Conservation (phyloP, 2,329 filamentous ascomycete genomes). For the Xylariaceae sp. region DNA sequence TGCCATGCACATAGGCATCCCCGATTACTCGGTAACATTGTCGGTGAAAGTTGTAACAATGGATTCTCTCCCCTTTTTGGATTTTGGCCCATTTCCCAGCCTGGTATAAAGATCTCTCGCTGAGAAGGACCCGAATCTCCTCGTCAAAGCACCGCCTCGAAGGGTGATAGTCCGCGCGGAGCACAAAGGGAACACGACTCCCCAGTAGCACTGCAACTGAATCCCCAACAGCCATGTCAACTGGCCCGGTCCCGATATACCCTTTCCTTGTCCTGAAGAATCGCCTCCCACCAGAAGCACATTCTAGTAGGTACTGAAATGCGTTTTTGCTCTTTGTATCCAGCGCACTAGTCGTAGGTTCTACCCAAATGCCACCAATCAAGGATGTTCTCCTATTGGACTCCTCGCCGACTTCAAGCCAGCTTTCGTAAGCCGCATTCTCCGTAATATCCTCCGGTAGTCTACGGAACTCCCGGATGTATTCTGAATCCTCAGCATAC, state of each 20-base stretch:
- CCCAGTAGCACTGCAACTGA: slow-evolving; percentile 23
- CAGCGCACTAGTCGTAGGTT: slow-evolving; percentile 12
- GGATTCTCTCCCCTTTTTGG: background rate
- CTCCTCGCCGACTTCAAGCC: slow-evolving; percentile 16
- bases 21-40: slow-evolving; percentile 23
- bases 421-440: slow-evolving; percentile 12
- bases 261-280: slow-evolving; percentile 27
- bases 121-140: slow-evolving; percentile 20
- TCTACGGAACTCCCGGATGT: slow-evolving; percentile 21
- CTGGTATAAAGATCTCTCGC: slow-evolving; percentile 11
- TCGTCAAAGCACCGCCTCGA: slow-evolving; percentile 13
- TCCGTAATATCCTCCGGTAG: background rate
- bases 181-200: slow-evolving; percentile 28
- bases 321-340: slow-evolving; percentile 23
- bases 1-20: slow-evolving; percentile 28
- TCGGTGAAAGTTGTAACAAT: slow-evolving; percentile 14
- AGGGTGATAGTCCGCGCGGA: slow-evolving; percentile 7
- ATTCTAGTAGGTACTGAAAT: slow-evolving; percentile 29
- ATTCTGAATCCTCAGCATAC: slow-evolving; percentile 7
- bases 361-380: slow-evolving; percentile 24
- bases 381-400: slow-evolving; percentile 24
- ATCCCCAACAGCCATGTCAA: slow-evolving; percentile 19
- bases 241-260: slow-evolving; percentile 26
- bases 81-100: slow-evolving; percentile 17
- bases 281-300: slow-evolving; percentile 27